Conservation (phyloP, 169 alveolate genomes). For the Perkinsus marinus region DNA sequence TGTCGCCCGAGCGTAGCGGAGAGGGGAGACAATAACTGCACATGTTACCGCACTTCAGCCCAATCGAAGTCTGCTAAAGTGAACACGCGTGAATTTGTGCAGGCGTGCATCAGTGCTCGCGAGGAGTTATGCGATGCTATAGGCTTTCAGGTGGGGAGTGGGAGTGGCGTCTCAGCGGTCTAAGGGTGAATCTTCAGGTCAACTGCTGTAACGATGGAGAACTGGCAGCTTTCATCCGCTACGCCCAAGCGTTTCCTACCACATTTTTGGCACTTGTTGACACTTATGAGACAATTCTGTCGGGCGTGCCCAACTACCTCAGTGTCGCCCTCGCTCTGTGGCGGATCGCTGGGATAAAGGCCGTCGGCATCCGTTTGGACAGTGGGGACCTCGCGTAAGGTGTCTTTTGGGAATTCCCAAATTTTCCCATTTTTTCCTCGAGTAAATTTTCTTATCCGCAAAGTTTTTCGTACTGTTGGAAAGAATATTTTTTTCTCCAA, state of each 20-base stretch:
- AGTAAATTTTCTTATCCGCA: no score
- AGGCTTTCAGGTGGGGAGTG: constrained; percentile 24
- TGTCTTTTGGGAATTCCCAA: no score
- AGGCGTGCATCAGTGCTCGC: constrained; percentile 1
- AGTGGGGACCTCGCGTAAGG: constrained; percentile 72
- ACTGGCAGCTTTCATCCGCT: constrained; percentile 59
- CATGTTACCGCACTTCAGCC: neutral
- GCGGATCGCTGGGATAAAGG: constrained; percentile 41
- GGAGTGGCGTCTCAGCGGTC: constrained; percentile 14
- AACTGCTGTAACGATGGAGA: constrained; percentile 40
- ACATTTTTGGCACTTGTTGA: constrained; percentile 54
- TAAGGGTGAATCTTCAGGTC: constrained; percentile 5
- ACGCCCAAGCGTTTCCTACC: constrained; percentile 57
- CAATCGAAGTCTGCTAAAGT: neutral
- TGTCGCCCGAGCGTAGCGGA: constrained; percentile 18
- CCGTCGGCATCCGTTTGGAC: constrained; percentile 72
- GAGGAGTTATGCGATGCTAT: constrained; percentile 18
- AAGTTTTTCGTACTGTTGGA: no score
- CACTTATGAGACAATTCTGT: constrained; percentile 40
- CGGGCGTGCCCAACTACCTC: constrained; percentile 70
- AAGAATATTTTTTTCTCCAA: no score
- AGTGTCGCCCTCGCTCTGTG: constrained; percentile 57
- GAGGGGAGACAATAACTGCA: no score
- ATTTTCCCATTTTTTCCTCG: no score
- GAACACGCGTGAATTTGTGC: neutral